Percentiles rank a stretch among this genome's conserved stretches.
Evolutionary conservation across 345 rosid species (phyloP).

Genomic region (Syzygium aqueum): DNA sequence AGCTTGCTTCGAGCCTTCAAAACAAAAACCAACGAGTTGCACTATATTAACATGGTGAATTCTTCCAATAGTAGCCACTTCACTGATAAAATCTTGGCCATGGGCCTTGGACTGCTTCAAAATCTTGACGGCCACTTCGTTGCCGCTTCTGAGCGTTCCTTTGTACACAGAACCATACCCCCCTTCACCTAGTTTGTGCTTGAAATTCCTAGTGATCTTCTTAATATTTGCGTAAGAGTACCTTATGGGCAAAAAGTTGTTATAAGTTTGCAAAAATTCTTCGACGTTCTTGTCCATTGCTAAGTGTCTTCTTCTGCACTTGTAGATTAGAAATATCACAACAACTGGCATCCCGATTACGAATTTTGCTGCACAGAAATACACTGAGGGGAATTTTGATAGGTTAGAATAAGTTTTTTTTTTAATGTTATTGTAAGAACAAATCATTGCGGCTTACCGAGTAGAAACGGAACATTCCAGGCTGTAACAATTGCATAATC

Average conservation of each 20-base stretch:
- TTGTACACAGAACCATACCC: background rate
- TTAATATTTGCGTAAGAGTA: background rate
- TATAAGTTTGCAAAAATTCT: background rate
- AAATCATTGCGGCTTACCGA: background rate
- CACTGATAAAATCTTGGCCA: background rate
- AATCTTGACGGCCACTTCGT: background rate
- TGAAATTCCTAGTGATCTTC: background rate
- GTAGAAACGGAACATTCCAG: no score
- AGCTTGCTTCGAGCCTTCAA: background rate
- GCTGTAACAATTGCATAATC: no score
- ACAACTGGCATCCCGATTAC: fast-evolving
- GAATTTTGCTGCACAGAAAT: background rate
- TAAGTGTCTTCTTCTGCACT: background rate
- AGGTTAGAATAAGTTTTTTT: fast-evolving
- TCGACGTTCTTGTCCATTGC: background rate
- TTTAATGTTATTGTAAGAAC: fast-evolving
- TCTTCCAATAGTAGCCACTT: background rate
- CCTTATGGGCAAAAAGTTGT: background rate
- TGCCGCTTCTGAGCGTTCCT: background rate
- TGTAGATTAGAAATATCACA: background rate
- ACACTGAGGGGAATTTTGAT: fast-evolving
- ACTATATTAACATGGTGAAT: background rate
- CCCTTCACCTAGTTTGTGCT: background rate
- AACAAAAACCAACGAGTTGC: background rate
- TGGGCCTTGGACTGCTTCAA: background rate